Percentiles rank a stretch among this genome's conserved stretches.
Evolutionary conservation across 2,329 filamentous ascomycete species (phyloP).

Genomic region (Calonectria leucothoes): DNA sequence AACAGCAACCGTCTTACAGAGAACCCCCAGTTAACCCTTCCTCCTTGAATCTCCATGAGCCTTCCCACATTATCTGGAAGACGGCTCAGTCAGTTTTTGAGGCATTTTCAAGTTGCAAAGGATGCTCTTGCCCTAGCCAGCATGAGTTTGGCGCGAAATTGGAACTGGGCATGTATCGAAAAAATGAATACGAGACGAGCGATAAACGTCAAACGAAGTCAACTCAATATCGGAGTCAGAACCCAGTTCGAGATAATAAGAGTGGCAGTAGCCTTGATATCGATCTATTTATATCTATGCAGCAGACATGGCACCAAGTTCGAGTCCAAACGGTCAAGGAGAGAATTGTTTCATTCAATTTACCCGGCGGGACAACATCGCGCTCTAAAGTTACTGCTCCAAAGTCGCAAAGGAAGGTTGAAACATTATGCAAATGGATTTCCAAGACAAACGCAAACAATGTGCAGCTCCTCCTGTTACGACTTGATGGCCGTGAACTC

Average conservation of each 20-base stretch:
- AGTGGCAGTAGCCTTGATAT: background rate
- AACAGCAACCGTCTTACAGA: background rate
- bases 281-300: conserved; percentile 15
- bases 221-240: background rate
- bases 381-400: too few relatives aligned
- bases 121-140: background rate
- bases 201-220: background rate
- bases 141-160: conserved; percentile 17
- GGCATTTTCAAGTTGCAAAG: background rate
- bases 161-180: conserved; percentile 8
- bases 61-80: background rate
- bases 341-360: background rate
- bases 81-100: conserved; percentile 21
- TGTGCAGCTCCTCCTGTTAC: background rate
- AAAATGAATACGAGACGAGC: background rate
- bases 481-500: background rate
- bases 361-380: background rate
- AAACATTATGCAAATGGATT: conserved; percentile 14
- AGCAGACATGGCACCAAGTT: conserved; percentile 18
- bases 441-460: background rate
- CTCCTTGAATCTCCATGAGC: background rate
- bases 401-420: background rate
- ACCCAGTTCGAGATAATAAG: background rate
- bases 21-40: background rate
- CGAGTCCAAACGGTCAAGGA: background rate